Percentiles rank a stretch among this genome's conserved stretches.
These are phyloP conservation scores for Metschnikowia noctiluminum DNA, from an alignment of 805 yeast species.

Conservation along the genomic window DNA sequence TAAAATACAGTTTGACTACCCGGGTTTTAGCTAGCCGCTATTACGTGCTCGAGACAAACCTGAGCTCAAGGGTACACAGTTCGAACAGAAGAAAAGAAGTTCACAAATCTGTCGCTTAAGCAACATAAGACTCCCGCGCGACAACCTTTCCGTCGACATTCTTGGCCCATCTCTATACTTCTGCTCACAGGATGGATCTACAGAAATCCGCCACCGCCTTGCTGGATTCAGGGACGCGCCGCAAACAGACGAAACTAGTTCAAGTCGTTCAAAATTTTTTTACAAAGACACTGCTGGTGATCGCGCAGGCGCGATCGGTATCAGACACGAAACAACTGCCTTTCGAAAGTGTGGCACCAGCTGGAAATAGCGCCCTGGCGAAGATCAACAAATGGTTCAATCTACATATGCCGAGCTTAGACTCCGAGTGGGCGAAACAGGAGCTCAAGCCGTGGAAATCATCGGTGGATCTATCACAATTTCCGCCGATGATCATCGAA, in stretches of 20 bases:
- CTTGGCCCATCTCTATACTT: no score
- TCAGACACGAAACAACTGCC: slow-evolving; percentile 16
- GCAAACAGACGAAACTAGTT: slow-evolving; percentile 33
- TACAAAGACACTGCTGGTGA: slow-evolving; percentile 56
- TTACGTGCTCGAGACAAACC: no score
- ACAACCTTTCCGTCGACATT: no score
- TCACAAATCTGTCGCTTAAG: no score
- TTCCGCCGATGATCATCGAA: slow-evolving; percentile 85
- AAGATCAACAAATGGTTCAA: slow-evolving; percentile 63
- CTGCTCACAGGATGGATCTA: neutral
- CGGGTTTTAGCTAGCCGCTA: no score
- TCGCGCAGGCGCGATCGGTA: slow-evolving; percentile 45
- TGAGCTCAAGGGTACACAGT: no score
- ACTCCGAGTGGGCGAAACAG: slow-evolving; percentile 39
- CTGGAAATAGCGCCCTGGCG: slow-evolving; percentile 12
- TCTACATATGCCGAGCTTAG: slow-evolving; percentile 41
- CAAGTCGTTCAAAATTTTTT: slow-evolving; percentile 61
- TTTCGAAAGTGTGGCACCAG: slow-evolving; percentile 8
- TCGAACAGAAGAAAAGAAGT: no score
- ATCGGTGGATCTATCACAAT: slow-evolving; percentile 35
- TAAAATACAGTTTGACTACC: no score
- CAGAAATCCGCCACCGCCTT: slow-evolving; percentile 1
- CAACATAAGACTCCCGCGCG: no score
- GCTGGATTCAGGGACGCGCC: slow-evolving; percentile 7
- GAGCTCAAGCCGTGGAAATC: slow-evolving; percentile 62